Base-by-base conservation (phyloP, 371 early-diverging fungal species). In the Enterocytospora artemiae region DNA sequence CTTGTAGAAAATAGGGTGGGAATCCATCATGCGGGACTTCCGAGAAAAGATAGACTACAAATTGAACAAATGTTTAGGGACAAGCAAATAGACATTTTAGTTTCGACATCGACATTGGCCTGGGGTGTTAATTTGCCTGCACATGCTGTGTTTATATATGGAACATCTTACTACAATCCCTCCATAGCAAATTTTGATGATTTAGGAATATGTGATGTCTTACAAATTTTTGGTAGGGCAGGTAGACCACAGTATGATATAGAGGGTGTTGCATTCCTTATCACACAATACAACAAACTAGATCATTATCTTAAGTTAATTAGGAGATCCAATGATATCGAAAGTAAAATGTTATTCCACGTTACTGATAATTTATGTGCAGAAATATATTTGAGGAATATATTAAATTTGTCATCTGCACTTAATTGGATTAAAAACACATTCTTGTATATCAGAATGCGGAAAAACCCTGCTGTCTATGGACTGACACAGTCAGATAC, bases 81-180 rank as follows among this genome's bases (percentile, higher is more conserved):
- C 50, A 88, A 88, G 0, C 87, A 88, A 59, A 80, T 99, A 63
- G 85, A 88, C 76, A 89, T 95, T 16, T 83, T 99, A 46, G 88
- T 90, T 34, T 90, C 89, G 1, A 99, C 99, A 7, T 91, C 96
- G 14, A 99, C 99, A 0, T 81, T 99, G 49, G 97, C 97, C 31
- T 96, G 96, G 96, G 99, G 99, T 80, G 97, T 99, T 59, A 99
- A 99, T 75, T 83, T 99, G 69, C 99, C 99, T 25, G 96, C 96
- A 16, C 90, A 95, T 75, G 86, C 90, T 1, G 96, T 96, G 49
- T 88, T 99, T 54, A 93, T 99, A 76, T 93, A 92, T 80, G 96
- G 96, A 9, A 96, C 96, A 83, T 86, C 59, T 89, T 93, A 73
- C 86, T 91, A 30, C 90, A 89, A 27, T 88, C 83, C 90, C 4